Evolutionary conservation across 208 protist species (phyloP).

Genomic region (Leishmania martiniquensis): DNA sequence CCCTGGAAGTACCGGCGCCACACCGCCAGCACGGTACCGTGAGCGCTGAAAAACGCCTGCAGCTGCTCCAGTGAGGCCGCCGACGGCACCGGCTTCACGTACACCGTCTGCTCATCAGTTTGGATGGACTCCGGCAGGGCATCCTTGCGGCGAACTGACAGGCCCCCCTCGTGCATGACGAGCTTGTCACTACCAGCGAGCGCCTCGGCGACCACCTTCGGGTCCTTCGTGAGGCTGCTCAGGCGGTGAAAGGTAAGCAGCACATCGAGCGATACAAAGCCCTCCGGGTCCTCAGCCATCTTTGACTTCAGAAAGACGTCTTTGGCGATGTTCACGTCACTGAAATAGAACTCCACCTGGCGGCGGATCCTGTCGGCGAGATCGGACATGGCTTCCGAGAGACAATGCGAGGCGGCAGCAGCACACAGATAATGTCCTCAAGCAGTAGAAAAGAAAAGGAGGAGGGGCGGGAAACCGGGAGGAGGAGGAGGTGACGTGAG

Average conservation of each 20-base stretch:
- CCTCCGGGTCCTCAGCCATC: constrained; percentile 86
- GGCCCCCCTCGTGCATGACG: constrained; percentile 60
- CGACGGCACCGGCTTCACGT: constrained; percentile 84
- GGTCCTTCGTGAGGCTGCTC: constrained; percentile 74
- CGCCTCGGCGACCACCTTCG: constrained; percentile 61
- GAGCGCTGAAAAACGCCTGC: constrained; percentile 67
- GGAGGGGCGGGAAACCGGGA: neutral
- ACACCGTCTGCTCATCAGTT: constrained; percentile 84
- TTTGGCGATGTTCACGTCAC: constrained; percentile 90
- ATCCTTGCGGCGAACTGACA: constrained; percentile 76
- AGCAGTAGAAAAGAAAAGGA: no score
- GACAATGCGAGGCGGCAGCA: neutral
- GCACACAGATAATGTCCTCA: neutral
- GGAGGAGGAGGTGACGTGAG: neutral
- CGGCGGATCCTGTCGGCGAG: constrained; percentile 54
- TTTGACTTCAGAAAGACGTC: constrained; percentile 91
- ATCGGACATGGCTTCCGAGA: constrained; percentile 28
- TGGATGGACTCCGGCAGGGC: constrained; percentile 89
- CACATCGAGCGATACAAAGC: constrained; percentile 74
- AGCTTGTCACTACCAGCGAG: constrained; percentile 66
- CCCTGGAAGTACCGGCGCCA: constrained; percentile 85
- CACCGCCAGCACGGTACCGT: constrained; percentile 81
- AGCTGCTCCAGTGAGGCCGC: constrained; percentile 81
- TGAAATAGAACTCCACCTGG: constrained; percentile 94
- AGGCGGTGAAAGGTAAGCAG: constrained; percentile 91